Percentiles rank a stretch among this genome's conserved stretches.
phyloP scores from a whole-genome alignment of 169 alveolate genomes.

The Theileria annulata region DNA sequence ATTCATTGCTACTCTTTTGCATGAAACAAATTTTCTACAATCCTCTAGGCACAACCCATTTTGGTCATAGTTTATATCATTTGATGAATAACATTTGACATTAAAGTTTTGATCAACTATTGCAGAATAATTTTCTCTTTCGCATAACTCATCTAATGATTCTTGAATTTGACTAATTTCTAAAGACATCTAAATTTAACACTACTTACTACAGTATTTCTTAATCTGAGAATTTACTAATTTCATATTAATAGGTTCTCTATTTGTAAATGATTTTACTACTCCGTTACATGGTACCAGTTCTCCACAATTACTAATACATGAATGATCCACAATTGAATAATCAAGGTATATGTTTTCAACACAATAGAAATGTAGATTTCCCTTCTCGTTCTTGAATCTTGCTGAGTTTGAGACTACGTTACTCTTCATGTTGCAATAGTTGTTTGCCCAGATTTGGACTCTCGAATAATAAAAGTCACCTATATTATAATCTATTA shows the following conservation, averaged over 20 bases:
- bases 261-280: too few relatives aligned
- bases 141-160: conserved; percentile 35
- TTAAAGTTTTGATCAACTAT: background rate
- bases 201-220: conserved; percentile 17
- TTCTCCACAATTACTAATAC: conserved; percentile 46
- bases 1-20: conserved; percentile 18
- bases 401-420: conserved; percentile 19
- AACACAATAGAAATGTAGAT: conserved; percentile 28
- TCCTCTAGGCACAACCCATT: conserved; percentile 40
- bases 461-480: conserved; percentile 3
- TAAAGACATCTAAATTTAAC: background rate
- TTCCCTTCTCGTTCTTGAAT: background rate
- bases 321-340: background rate
- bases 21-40: conserved; percentile 19
- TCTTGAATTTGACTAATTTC: conserved; percentile 34
- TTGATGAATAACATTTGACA: conserved; percentile 4
- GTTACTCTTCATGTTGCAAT: conserved; percentile 12
- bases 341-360: conserved; percentile 27
- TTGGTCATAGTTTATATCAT: background rate
- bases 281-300: conserved; percentile 19
- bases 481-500: background rate
- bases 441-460: conserved; percentile 26
- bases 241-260: background rate
- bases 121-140: conserved; percentile 10
- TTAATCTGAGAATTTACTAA: conserved; percentile 4